phyloP scores from a whole-genome alignment of 2,329 filamentous ascomycete species.

The Seiridium cupressi region DNA sequence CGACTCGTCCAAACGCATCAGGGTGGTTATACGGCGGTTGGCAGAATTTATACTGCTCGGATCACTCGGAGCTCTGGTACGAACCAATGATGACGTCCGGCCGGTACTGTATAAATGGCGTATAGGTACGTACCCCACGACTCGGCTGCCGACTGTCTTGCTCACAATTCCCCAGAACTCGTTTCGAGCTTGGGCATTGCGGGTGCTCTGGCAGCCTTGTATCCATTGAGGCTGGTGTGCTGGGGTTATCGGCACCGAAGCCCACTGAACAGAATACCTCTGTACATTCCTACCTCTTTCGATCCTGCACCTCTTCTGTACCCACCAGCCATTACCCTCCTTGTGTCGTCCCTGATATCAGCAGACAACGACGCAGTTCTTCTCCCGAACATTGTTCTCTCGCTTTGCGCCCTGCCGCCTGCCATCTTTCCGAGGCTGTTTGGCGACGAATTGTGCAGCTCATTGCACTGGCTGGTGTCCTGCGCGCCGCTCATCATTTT shows the following conservation, averaged over 20 bases:
- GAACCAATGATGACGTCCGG: constrained; percentile 43
- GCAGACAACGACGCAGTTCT: constrained; percentile 59
- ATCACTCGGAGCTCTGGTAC: constrained; percentile 47
- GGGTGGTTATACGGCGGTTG: constrained; percentile 50
- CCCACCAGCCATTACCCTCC: constrained; percentile 71
- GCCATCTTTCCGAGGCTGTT: constrained; percentile 66
- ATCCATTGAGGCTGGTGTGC: constrained; percentile 57
- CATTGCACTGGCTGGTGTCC: constrained; percentile 77
- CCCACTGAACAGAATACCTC: constrained; percentile 35
- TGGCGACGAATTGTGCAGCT: constrained; percentile 55
- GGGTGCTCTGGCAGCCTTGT: constrained; percentile 43
- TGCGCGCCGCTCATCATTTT: constrained; percentile 63
- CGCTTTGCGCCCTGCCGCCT: constrained; percentile 73
- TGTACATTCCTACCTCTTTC: constrained; percentile 70
- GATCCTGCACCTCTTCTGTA: constrained; percentile 92
- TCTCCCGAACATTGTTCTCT: constrained; percentile 78
- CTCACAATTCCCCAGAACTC: constrained; percentile 38
- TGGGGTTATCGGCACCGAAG: constrained; percentile 43
- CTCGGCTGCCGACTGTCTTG: background rate
- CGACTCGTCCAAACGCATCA: constrained; percentile 41
- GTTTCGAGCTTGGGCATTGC: constrained; percentile 31
- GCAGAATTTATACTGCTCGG: constrained; percentile 52
- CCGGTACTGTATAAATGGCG: constrained; percentile 45
- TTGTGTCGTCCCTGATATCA: constrained; percentile 74
- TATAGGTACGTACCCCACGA: constrained; percentile 39